Evolutionary conservation across 169 alveolate genomes (phyloP).

Genomic region (Eimeria praecox): DNA sequence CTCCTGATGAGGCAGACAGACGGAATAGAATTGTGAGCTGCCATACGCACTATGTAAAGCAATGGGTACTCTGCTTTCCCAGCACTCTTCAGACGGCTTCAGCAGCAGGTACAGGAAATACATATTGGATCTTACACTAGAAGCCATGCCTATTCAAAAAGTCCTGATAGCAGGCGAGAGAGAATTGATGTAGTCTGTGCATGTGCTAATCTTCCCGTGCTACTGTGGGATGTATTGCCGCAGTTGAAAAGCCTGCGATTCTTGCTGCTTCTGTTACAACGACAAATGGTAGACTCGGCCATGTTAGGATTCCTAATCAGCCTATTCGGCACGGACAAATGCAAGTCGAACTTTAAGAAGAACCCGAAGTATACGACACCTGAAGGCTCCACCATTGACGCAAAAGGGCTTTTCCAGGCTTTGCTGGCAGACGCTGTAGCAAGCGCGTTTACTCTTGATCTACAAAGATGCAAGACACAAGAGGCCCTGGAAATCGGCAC

Average conservation of each 20-base stretch:
- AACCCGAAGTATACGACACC: neutral
- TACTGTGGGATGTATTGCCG: neutral
- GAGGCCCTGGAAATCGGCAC: conserved; percentile 30
- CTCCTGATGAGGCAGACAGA: neutral
- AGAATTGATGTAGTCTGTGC: neutral
- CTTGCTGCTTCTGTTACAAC: conserved; percentile 27
- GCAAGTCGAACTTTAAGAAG: neutral
- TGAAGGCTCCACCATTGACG: neutral
- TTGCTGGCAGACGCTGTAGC: conserved; percentile 41
- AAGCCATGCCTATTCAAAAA: too few relatives aligned
- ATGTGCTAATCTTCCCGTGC: neutral
- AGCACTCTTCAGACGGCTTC: neutral
- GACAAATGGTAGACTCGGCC: conserved; percentile 10
- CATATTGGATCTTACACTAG: too few relatives aligned
- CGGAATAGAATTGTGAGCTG: conserved; percentile 26
- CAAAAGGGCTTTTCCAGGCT: conserved; percentile 71
- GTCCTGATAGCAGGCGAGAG: neutral
- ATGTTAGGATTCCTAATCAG: conserved; percentile 38
- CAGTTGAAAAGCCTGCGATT: neutral
- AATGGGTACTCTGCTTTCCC: neutral
- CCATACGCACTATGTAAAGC: neutral
- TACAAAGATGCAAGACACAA: neutral
- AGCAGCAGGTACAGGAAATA: too few relatives aligned
- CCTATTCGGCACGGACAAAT: conserved; percentile 26
- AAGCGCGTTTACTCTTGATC: neutral